A percentile compares a stretch with the other conserved stretches of the same genome.
Evolutionary conservation across 805 yeast species (phyloP).

Genomic region (Ogataea populi-albae): DNA sequence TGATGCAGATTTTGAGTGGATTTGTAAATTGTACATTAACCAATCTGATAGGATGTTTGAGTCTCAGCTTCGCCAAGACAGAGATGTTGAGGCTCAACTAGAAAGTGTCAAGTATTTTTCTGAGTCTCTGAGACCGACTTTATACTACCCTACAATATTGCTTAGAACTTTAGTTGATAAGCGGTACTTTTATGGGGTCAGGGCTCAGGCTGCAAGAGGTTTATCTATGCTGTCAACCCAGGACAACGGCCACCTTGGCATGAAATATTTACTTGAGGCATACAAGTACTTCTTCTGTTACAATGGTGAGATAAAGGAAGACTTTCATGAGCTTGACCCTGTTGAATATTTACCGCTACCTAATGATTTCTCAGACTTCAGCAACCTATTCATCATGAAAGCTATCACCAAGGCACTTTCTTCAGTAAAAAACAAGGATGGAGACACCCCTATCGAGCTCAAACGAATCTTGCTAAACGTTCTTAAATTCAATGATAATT

Average conservation of each 20-base stretch:
- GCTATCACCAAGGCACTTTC: constrained; percentile 65
- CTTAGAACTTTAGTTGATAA: constrained; percentile 78
- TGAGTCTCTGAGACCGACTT: constrained; percentile 51
- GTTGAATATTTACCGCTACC: constrained; percentile 62
- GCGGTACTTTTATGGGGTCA: constrained; percentile 83
- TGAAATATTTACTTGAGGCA: constrained; percentile 66
- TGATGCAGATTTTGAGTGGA: constrained; percentile 99
- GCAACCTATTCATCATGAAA: constrained; percentile 65
- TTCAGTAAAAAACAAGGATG: constrained; percentile 56
- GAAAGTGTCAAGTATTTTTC: constrained; percentile 79
- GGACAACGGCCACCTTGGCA: constrained; percentile 65
- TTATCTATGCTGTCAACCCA: constrained; percentile 65
- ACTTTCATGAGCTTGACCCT: constrained; percentile 29
- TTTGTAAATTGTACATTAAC: constrained; percentile 71
- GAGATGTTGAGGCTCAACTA: constrained; percentile 93
- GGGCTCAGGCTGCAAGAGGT: constrained; percentile 83
- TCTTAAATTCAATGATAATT: constrained; percentile 80
- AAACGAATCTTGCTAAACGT: constrained; percentile 64
- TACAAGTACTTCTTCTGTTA: constrained; percentile 74
- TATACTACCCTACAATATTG: constrained; percentile 70
- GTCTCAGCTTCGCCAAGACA: constrained; percentile 88
- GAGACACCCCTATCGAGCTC: constrained; percentile 54
- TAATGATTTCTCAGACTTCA: constrained; percentile 75
- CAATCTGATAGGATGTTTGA: constrained; percentile 96
- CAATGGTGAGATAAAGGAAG: constrained; percentile 37